A percentile compares a stretch with the other conserved stretches of the same genome.
Evolutionary conservation across 1,139 yeast species (phyloP).

Genomic region (Kurtzmaniella quercitrusa): DNA sequence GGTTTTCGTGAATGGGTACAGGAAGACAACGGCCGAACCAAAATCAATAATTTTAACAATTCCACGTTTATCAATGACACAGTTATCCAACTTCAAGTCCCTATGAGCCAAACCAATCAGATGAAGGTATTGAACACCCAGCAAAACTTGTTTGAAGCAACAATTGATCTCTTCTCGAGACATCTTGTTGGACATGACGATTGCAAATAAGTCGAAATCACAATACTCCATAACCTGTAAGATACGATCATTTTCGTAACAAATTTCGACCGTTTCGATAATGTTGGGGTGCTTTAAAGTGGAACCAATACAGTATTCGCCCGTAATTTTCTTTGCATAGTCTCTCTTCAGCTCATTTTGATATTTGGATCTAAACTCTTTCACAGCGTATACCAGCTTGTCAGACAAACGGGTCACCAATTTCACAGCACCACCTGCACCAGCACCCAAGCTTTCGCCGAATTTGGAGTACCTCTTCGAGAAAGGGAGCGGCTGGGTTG

Average conservation of each 20-base stretch:
- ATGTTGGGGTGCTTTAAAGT: constrained; percentile 88
- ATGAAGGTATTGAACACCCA: constrained; percentile 81
- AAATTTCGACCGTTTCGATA: constrained; percentile 85
- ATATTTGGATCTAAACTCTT: constrained; percentile 80
- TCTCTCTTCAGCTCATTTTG: constrained; percentile 78
- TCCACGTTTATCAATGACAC: constrained; percentile 83
- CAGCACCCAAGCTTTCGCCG: constrained; percentile 89
- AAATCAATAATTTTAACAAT: constrained; percentile 89
- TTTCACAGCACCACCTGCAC: constrained; percentile 93
- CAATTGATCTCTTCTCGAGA: constrained; percentile 80
- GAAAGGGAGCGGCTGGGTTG: constrained; percentile 46
- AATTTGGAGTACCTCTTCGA: constrained; percentile 75
- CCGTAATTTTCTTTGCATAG: constrained; percentile 89
- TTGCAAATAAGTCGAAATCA: constrained; percentile 88
- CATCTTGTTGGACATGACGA: constrained; percentile 95
- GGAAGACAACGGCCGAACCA: constrained; percentile 91
- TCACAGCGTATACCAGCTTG: constrained; percentile 79
- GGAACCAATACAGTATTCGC: constrained; percentile 92
- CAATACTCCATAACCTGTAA: constrained; percentile 95
- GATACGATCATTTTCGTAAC: constrained; percentile 83
- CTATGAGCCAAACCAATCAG: constrained; percentile 88
- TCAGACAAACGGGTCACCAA: constrained; percentile 68
- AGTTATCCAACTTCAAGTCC: constrained; percentile 88
- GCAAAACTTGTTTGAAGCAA: constrained; percentile 81
- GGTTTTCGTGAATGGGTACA: constrained; percentile 82